Conservation (phyloP, 495 filamentous ascomycete species). For the Aspergillus cristatus region DNA sequence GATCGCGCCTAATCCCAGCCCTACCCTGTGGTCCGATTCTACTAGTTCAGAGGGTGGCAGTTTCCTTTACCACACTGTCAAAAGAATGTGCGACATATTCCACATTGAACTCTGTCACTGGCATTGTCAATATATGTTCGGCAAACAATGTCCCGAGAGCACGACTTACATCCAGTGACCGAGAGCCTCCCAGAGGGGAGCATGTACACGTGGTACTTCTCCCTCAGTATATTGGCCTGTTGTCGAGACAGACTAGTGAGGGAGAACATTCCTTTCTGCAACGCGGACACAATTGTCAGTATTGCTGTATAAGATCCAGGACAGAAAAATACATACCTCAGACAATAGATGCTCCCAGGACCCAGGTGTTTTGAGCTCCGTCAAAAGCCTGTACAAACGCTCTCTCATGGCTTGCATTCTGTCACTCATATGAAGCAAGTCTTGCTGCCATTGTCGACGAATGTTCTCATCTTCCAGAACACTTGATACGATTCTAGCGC, state of each 20-base stretch:
- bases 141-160: too few species aligned
- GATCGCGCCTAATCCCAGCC: too few species aligned
- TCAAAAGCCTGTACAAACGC: slow-evolving; percentile 11
- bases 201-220: slow-evolving; percentile 23
- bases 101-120: too few species aligned
- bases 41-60: too few species aligned
- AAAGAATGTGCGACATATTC: too few species aligned
- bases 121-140: too few species aligned
- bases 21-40: too few species aligned
- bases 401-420: slow-evolving; percentile 19
- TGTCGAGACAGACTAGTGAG: slow-evolving; percentile 16
- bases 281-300: too few species aligned
- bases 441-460: slow-evolving; percentile 20
- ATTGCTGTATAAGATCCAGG: too few species aligned
- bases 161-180: too few species aligned
- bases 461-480: slow-evolving; percentile 17
- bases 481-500: slow-evolving; percentile 22
- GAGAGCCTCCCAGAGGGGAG: slow-evolving; percentile 8
- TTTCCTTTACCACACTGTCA: too few species aligned
- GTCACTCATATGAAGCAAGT: slow-evolving; percentile 26
- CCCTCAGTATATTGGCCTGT: slow-evolving; percentile 14
- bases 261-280: slow-evolving; percentile 32
- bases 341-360: slow-evolving; percentile 26
- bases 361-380: slow-evolving; percentile 10
- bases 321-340: too few species aligned